phyloP scores from a whole-genome alignment of 1,139 yeast species.

The Geotrichum macrosporum region DNA sequence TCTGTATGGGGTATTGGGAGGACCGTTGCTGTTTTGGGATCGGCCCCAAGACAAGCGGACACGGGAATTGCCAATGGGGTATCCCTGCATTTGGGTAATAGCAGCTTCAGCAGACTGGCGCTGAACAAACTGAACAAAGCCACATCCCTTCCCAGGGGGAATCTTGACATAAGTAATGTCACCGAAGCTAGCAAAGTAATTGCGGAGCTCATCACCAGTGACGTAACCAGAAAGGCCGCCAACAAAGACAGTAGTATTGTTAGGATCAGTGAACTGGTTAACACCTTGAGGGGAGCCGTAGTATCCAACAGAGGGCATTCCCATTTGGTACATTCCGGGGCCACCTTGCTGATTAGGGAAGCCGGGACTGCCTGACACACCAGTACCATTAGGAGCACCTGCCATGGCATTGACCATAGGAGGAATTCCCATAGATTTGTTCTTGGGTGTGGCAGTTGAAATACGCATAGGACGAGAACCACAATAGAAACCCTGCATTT shows the following conservation, averaged over 20 bases:
- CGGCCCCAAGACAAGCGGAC: constrained; percentile 91
- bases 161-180: constrained; percentile 78
- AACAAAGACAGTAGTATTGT: constrained; percentile 89
- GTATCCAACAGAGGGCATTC: constrained; percentile 34
- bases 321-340: constrained; percentile 25
- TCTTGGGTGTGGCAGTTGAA: constrained; percentile 67
- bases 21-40: constrained; percentile 36
- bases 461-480: constrained; percentile 77
- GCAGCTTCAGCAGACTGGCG: constrained; percentile 87
- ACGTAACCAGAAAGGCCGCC: constrained; percentile 81
- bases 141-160: constrained; percentile 91
- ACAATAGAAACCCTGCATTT: constrained; percentile 75
- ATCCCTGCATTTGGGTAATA: constrained; percentile 88
- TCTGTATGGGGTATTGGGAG: constrained; percentile 29
- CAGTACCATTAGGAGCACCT: constrained; percentile 14
- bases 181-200: constrained; percentile 81
- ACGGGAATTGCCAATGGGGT: constrained; percentile 78
- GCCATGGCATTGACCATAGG: constrained; percentile 13
- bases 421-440: constrained; percentile 37
- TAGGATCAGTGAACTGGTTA: constrained; percentile 64
- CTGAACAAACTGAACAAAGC: constrained; percentile 77
- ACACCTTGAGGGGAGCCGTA: constrained; percentile 39
- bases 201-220: constrained; percentile 66
- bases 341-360: constrained; percentile 19
- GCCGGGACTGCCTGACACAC: constrained; percentile 12